A percentile compares a stretch with the other conserved stretches of the same genome.
Conservation (phyloP, 345 rosid species). For the Theobroma cacao region DNA sequence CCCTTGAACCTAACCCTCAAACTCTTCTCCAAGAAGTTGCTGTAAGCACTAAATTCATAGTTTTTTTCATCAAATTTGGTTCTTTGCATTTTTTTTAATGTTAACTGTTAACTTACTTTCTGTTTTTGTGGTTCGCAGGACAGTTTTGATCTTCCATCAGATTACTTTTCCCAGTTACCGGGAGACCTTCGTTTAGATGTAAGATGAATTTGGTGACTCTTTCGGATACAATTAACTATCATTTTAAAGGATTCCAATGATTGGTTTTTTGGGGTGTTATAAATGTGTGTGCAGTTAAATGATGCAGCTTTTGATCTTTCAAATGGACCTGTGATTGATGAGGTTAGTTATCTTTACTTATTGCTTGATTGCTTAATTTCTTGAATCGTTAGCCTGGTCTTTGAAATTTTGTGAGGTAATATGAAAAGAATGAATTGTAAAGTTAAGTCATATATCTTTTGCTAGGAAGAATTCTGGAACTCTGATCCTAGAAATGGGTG, state of each 20-base stretch:
- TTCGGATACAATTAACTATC: not conserved
- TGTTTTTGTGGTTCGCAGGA: slow-evolving; percentile 48
- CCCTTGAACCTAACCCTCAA: slow-evolving; percentile 40
- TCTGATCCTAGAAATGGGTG: not conserved
- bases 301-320: slow-evolving; percentile 99
- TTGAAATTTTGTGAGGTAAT: not conserved
- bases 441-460: not conserved
- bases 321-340: slow-evolving; percentile 69
- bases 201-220: slow-evolving; percentile 16
- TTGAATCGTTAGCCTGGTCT: not conserved
- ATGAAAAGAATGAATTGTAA: not conserved
- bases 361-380: not conserved
- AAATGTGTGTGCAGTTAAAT: slow-evolving; percentile 47
- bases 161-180: slow-evolving; percentile 67
- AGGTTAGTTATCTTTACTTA: slow-evolving; percentile 45
- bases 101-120: not conserved
- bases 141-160: slow-evolving; percentile 79
- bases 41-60: slow-evolving; percentile 31
- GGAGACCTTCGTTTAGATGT: slow-evolving; percentile 85
- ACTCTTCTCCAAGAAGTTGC: slow-evolving; percentile 60
- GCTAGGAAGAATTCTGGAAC: not conserved
- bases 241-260: not conserved
- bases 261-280: not conserved
- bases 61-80: not conserved
- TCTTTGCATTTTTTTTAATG: not conserved